Percentiles rank a stretch among this genome's conserved stretches.
Conservation (phyloP, 306 rosid genomes). For the Dicorynia guianensis region DNA sequence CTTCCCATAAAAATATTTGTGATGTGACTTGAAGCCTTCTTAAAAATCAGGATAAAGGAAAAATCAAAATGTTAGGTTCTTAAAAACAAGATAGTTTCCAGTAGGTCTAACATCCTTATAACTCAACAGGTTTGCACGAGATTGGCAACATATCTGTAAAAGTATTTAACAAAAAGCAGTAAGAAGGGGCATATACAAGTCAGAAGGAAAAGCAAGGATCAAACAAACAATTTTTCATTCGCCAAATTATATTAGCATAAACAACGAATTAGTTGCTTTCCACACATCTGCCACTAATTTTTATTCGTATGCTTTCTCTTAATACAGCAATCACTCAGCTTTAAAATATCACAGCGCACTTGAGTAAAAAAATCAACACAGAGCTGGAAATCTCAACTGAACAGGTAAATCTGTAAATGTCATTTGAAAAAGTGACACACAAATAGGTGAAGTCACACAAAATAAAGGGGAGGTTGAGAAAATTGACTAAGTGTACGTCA, state of each 20-base stretch:
- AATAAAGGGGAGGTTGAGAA: constrained; percentile 22
- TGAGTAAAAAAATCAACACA: constrained; percentile 8
- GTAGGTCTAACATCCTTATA: background rate
- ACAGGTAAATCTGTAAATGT: constrained; percentile 11
- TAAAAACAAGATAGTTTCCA: background rate
- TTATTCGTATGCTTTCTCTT: background rate
- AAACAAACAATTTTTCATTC: background rate
- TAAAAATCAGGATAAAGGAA: background rate
- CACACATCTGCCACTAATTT: too few relatives aligned
- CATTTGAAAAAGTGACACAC: constrained; percentile 14
- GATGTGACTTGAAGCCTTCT: background rate
- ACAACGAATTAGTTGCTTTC: background rate
- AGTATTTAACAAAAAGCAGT: background rate
- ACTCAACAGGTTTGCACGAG: background rate
- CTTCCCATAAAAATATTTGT: background rate
- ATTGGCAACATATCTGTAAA: background rate
- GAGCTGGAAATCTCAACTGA: constrained; percentile 19
- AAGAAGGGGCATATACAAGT: background rate
- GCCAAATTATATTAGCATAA: background rate
- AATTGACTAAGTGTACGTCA: constrained; percentile 14
- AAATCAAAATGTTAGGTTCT: background rate
- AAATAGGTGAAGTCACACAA: background rate
- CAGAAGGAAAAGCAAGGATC: background rate
- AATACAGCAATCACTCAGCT: constrained; percentile 30
- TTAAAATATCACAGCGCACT: background rate